Conservation (phyloP, 306 rosid genomes). For the Neltuma alba region DNA sequence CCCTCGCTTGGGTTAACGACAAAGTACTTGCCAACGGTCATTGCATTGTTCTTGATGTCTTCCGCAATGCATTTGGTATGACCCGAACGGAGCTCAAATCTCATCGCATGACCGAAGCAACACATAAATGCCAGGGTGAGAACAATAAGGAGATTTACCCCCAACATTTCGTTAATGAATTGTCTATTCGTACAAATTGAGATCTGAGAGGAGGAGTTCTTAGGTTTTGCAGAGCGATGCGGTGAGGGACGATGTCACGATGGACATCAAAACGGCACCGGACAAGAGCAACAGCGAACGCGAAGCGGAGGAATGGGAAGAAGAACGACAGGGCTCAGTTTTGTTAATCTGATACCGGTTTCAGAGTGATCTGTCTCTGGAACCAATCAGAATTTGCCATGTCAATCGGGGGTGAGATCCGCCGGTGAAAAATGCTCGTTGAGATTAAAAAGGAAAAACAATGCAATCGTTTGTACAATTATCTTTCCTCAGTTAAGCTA, state of each 20-base stretch:
- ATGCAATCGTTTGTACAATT: not conserved
- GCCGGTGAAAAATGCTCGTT: no score
- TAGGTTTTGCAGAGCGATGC: constrained; percentile 35
- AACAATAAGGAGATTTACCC: constrained; percentile 33
- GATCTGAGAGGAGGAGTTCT: not conserved
- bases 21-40: constrained; percentile 79
- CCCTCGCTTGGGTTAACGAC: constrained; percentile 60
- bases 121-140: constrained; percentile 39
- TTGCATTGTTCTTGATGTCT: constrained; percentile 62
- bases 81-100: constrained; percentile 71
- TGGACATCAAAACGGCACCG: constrained; percentile 33
- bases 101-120: constrained; percentile 49
- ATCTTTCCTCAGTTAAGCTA: not conserved
- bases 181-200: constrained; percentile 20
- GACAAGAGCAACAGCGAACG: constrained; percentile 13
- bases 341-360: not conserved
- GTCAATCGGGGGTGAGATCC: not conserved
- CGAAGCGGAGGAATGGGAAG: constrained; percentile 18
- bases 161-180: constrained; percentile 38
- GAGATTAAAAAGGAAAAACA: no score
- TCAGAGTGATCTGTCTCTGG: not conserved
- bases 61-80: constrained; percentile 79
- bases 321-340: constrained; percentile 20
- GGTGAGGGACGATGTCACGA: not conserved
- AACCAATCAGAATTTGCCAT: not conserved